A percentile compares a stretch with the other conserved stretches of the same genome.
phyloP scores from a whole-genome alignment of 1,284 basidiomycete genomes.

The Austroboletus olivaceoglutinosus region DNA sequence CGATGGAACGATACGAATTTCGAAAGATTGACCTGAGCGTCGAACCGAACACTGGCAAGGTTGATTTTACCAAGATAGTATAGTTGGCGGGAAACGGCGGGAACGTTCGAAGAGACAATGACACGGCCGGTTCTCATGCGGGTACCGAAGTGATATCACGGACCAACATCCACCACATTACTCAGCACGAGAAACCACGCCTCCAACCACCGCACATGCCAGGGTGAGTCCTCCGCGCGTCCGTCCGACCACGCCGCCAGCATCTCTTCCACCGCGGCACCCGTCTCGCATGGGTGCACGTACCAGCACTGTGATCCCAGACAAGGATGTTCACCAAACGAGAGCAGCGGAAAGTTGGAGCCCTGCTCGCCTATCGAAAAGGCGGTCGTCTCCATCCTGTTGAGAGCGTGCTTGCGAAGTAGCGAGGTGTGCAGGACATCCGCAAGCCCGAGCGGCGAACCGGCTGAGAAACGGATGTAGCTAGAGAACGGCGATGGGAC shows the following conservation, averaged over 20 bases:
- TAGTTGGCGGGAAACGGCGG: neutral
- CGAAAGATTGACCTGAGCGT: neutral
- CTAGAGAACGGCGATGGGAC: constrained; percentile 1
- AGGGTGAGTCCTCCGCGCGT: constrained; percentile 23
- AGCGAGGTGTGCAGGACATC: constrained; percentile 57
- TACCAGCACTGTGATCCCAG: constrained; percentile 75
- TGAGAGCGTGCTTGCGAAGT: constrained; percentile 50
- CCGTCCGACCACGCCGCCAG: constrained; percentile 43
- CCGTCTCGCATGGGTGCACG: constrained; percentile 79
- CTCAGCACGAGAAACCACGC: constrained; percentile 74
- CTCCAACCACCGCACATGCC: constrained; percentile 55
- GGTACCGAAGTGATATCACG: constrained; percentile 8
- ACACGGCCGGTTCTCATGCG: neutral
- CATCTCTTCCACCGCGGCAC: constrained; percentile 62
- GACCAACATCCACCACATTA: constrained; percentile 53
- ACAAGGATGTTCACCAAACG: constrained; percentile 80
- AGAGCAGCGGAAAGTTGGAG: constrained; percentile 68
- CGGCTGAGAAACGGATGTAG: constrained; percentile 46
- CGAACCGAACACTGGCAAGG: neutral
- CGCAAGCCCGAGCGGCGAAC: constrained; percentile 55
- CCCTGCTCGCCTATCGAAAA: constrained; percentile 52
- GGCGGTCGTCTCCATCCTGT: constrained; percentile 43
- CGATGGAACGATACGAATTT: constrained; percentile 7
- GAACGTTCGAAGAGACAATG: constrained; percentile 12
- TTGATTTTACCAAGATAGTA: neutral